These are phyloP conservation scores for Schwanniomyces pseudopolymorphus DNA, from an alignment of 805 yeast species.

Conservation along the genomic window DNA sequence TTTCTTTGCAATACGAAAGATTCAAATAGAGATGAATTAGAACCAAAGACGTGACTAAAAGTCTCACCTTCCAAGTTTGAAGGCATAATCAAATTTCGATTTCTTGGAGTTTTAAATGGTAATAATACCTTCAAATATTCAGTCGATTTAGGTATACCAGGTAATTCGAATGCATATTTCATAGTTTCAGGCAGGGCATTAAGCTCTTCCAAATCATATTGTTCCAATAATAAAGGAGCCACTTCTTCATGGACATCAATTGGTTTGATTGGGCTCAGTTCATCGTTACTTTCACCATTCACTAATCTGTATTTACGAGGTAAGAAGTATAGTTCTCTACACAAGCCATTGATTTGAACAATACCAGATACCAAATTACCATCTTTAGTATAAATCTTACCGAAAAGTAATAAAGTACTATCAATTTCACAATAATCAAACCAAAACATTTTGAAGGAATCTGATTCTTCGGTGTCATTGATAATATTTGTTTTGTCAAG, in stretches of 20 bases:
- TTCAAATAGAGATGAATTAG: slow-evolving; percentile 73
- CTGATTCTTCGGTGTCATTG: slow-evolving; percentile 21
- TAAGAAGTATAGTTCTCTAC: slow-evolving; percentile 72
- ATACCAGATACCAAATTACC: slow-evolving; percentile 67
- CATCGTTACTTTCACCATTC: slow-evolving; percentile 38
- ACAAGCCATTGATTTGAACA: slow-evolving; percentile 69
- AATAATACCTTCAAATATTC: slow-evolving; percentile 77
- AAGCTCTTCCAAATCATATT: slow-evolving; percentile 59
- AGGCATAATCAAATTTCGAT: slow-evolving; percentile 51
- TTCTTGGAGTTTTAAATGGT: slow-evolving; percentile 69
- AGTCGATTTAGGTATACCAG: slow-evolving; percentile 73
- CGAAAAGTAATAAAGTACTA: slow-evolving; percentile 68
- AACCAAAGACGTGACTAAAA: slow-evolving; percentile 77
- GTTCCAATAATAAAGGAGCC: slow-evolving; percentile 59
- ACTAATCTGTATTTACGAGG: slow-evolving; percentile 55
- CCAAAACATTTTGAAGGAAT: slow-evolving; percentile 79
- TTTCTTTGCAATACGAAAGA: slow-evolving; percentile 78
- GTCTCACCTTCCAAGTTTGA: slow-evolving; percentile 71
- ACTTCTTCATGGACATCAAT: slow-evolving; percentile 79
- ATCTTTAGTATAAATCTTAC: slow-evolving; percentile 66
- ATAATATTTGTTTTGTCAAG: slow-evolving; percentile 23
- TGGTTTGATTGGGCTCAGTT: slow-evolving; percentile 42
- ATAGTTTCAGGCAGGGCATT: slow-evolving; percentile 69
- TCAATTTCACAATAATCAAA: slow-evolving; percentile 82
- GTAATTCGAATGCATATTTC: slow-evolving; percentile 87